Base-by-base conservation (phyloP, 2,329 filamentous ascomycete species). In the Fusarium gaditjirri region DNA sequence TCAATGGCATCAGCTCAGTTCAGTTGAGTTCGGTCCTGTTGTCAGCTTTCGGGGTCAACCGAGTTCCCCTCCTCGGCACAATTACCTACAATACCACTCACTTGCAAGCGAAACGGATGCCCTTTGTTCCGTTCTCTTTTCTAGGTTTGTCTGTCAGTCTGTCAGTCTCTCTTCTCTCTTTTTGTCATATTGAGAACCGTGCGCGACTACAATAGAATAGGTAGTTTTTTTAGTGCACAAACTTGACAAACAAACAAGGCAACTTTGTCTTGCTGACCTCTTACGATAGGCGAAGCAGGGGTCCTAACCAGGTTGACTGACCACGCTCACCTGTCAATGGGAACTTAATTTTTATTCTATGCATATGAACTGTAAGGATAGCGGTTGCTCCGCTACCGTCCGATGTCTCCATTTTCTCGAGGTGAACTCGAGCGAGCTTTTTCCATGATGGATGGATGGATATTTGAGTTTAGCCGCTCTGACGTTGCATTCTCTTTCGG, bases 291-390 rank as follows among this genome's bases (percentile, higher is more conserved):
- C 41, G 33, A 68, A 58, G 35, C 59, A 62, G 53, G 62, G 62
- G 52, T 70, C 62, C 60, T 36, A 68, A 68, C 46, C 50, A 53
- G 60, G 58, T 52, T 63, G 46, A 59, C 61, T 42, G 14, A 31
- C 42, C 54, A 53, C 61, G 59, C 44, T 54, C 61, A 64, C 44
- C 44, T 64, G 57, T 77, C 71, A 75, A 72, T 64, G 66, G 61
- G 60, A 62, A 42, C 58, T 39, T 58, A 59, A 55, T 68, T 35
- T 56, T 35, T 56, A 56, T 66, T 47, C 47, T 56, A 56, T 35
- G 33, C 49, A 52, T 52, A 52, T 36, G 33, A 2, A 7, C 33
- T 52, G 49, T 38, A 52, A 52, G 49, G 33, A 52, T 36, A 52
- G 27, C 31, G 27, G 49, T 52, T 52, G 33, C 49, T 52, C 49